Evolutionary conservation across 1,284 basidiomycete genomes (phyloP).

Genomic region (Termitomyces sp.): DNA sequence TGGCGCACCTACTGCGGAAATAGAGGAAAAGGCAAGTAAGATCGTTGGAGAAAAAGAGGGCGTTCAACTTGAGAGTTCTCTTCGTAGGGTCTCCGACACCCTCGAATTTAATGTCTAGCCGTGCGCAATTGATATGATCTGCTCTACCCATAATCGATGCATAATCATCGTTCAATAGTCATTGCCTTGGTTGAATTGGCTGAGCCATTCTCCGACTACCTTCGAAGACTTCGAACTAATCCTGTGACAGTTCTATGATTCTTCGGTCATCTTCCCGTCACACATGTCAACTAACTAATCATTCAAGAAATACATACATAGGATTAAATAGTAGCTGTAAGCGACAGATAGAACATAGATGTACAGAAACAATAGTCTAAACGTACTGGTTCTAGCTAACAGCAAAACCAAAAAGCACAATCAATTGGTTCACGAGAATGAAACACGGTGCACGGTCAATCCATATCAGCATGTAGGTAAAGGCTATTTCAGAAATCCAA

Average conservation of each 20-base stretch:
- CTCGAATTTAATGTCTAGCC: conserved; percentile 38
- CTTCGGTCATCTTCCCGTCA: conserved; percentile 53
- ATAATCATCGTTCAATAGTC: conserved; percentile 34
- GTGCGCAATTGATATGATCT: conserved; percentile 31
- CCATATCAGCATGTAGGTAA: not conserved
- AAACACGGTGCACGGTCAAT: no score
- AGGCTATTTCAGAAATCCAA: not conserved
- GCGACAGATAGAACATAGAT: not conserved
- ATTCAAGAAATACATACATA: no score
- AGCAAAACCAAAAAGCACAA: not conserved
- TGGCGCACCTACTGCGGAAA: not conserved
- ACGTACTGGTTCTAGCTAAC: not conserved
- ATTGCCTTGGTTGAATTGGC: conserved; percentile 68
- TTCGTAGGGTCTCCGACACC: conserved; percentile 56
- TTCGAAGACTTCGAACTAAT: not conserved
- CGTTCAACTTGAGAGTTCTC: conserved; percentile 19
- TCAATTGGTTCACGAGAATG: not conserved
- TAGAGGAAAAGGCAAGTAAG: not conserved
- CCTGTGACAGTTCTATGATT: conserved; percentile 44
- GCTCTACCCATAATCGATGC: conserved; percentile 1
- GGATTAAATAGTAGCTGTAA: not conserved
- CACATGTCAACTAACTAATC: no score
- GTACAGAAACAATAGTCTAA: no score
- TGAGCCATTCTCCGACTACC: conserved; percentile 62
- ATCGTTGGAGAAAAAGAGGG: not conserved